Evolutionary conservation across 2,329 filamentous ascomycete species (phyloP).

Genomic region (Blastomyces gilchristii): DNA sequence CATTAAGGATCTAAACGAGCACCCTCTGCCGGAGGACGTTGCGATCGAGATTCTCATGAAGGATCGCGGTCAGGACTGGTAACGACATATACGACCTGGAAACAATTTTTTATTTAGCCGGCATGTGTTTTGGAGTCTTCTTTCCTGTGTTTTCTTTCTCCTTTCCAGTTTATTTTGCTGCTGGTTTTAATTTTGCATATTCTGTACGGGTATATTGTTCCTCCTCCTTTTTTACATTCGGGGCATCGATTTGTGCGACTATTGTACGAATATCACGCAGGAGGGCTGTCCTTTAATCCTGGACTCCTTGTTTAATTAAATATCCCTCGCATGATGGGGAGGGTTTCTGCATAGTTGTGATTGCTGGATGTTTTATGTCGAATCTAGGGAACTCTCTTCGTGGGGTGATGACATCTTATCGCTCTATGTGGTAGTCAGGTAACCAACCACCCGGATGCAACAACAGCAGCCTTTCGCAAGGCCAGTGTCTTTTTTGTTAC

Average conservation of each 20-base stretch:
- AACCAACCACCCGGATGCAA: too few relatives aligned
- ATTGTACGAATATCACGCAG: background rate
- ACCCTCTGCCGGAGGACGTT: constrained; percentile 35
- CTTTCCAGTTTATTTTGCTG: background rate
- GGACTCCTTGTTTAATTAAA: background rate
- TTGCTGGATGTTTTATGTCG: background rate
- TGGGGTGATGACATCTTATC: too few relatives aligned
- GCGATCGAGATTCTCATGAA: constrained; percentile 38
- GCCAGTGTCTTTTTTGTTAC: too few relatives aligned
- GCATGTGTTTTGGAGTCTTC: background rate
- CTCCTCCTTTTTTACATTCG: background rate
- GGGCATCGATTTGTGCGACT: background rate
- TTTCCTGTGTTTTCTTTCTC: background rate
- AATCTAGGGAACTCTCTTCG: background rate
- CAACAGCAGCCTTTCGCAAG: too few relatives aligned
- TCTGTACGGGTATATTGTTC: constrained; percentile 1
- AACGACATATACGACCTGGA: constrained; percentile 2
- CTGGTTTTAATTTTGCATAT: background rate
- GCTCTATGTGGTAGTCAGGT: too few relatives aligned
- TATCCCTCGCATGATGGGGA: too few relatives aligned
- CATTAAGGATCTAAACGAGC: constrained; percentile 66
- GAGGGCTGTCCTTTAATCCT: background rate
- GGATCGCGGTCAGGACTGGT: constrained; percentile 36
- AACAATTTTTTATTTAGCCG: constrained; percentile 1
- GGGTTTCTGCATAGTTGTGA: background rate